Evolutionary conservation across 371 early-diverging fungal species (phyloP), one percentile per base, ranked within the genome.

Genomic region (Blyttiomyces sp.): DNA sequence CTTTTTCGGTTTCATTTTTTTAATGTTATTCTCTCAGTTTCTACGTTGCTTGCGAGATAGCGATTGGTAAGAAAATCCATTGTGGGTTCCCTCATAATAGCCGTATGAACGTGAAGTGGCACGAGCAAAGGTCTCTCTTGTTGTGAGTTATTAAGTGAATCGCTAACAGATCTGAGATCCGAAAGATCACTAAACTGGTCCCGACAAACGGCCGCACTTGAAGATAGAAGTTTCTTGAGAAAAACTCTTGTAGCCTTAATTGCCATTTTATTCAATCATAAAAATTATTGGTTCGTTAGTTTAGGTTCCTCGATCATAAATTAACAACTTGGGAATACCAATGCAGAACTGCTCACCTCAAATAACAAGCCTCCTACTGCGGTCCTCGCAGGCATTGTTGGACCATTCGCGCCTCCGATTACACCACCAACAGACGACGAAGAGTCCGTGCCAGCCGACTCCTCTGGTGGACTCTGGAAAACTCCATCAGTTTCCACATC

Each of bases 181-280:
- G n/a, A 51, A 30, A 16, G 35, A 32, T 34, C 51, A 7, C 26
- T 83, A 76, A 33, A 81, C 52, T 59, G 79, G 79, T n/a, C 4
- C 19, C 39, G n/a, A 45, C 24, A 16, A 2, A 7, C 17, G 19
- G 11, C 33, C 31, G 21, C 26, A 21, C n/a, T 54, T 16, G 43
- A 21, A 17, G 59, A 17, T 51, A 84, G 48, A 51, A 84, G 66
- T 45, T 80, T 81, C 0, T 62, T 55, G 23, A 78, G 59, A 57
- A 81, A 83, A 24, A 78, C 67, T 28, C 69, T 79, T 34, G 76
- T 69, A 11, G 67, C 72, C 35, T 80, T 71, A 30, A 76, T 64
- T 44, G 78, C 57, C n/a, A 28, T 28, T 16, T 21, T 11, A 45
- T 4, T 44, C 6, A 0, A 2, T 1, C 3, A 16, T 16, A n/a